Base-by-base conservation (phyloP, 768 basidiomycete species). In the Ramaria sp. region DNA sequence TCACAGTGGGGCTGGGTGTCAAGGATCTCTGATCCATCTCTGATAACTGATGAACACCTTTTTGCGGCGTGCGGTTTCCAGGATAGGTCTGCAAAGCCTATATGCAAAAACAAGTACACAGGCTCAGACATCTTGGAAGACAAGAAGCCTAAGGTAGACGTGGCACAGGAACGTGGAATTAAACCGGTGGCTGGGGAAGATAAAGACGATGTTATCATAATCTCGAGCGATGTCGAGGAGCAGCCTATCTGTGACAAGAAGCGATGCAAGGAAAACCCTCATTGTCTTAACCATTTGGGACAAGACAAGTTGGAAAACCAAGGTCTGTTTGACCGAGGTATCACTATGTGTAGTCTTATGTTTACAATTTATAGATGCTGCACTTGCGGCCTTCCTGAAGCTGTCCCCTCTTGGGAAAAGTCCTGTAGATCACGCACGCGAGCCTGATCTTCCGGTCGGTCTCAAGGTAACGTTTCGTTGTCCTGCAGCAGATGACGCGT, bases 251-350 rank as follows among this genome's bases (percentile, higher is more conserved):
- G 90, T 65, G 74, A 67, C 58, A 81, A 79, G 63, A 84, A 79
- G 59, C 30, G 51, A 5, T 98, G 95, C 70, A 84, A 78, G 63
- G 69, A 69, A 50, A 94, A 92, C 65, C 88, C 90, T 9, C 81
- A 84, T 52, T 96, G 95, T 68, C 72, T 94, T 54, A 95, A 93
- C 67, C 84, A 91, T 70, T 71, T 96, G 31, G 91, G 90, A 5
- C 90, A 90, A 63, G 83, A 86, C 27, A 74, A 76, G 60, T 95
- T 91, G 86, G 85, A 89, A 66, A 73, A 79, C 59, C 76, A 81
- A 75, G 83, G 88, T 84, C 20, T 51, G 71, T 54, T n/a, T 13
- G 50, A 41, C 38, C 22, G 42, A 7, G 42, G n/a, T 53, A 62
- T 54, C 56, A 62, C 58, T 57, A 61, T 52, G 1, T 46, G 45